These are phyloP conservation scores for Blakeslea trispora DNA, from an alignment of 371 early-diverging fungal species.

Conservation along the genomic window DNA sequence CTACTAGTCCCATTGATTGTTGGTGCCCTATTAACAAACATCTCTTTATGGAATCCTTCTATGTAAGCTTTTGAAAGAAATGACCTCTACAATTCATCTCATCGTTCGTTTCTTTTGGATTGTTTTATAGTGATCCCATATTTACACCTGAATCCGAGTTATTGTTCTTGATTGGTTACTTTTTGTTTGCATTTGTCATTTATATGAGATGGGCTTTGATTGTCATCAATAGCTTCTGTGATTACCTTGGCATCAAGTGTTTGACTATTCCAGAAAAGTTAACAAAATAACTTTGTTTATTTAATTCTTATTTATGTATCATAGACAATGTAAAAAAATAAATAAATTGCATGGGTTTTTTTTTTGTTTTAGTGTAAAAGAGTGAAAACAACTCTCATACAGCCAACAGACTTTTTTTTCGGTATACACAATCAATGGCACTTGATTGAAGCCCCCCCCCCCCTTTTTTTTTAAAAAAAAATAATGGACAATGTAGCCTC, in stretches of 20 bases:
- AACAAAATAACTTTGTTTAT: constrained; percentile 11
- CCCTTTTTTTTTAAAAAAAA: too few relatives aligned
- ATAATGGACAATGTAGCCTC: too few relatives aligned
- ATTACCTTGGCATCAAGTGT: constrained; percentile 82
- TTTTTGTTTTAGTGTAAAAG: too few relatives aligned
- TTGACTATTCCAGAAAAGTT: constrained; percentile 67
- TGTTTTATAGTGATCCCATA: constrained; percentile 54
- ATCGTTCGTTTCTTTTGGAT: too few relatives aligned
- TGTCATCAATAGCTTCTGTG: constrained; percentile 88
- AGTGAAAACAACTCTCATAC: too few relatives aligned
- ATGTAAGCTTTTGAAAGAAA: constrained; percentile 32
- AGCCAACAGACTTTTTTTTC: too few relatives aligned
- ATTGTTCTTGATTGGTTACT: constrained; percentile 69
- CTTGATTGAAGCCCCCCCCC: too few relatives aligned
- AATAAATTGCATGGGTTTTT: too few relatives aligned
- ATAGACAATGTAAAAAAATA: constrained; percentile 1
- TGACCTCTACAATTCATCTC: background rate
- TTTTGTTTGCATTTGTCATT: constrained; percentile 70
- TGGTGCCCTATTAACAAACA: constrained; percentile 67
- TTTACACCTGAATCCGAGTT: constrained; percentile 70
- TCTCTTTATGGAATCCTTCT: constrained; percentile 43
- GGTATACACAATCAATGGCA: too few relatives aligned
- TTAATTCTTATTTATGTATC: background rate
- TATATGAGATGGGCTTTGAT: constrained; percentile 86
- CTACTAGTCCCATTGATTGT: constrained; percentile 70